Percentiles rank a stretch among this genome's conserved stretches.
phyloP scores from a whole-genome alignment of 305 asterid genomes.

The Rubia balearica region DNA sequence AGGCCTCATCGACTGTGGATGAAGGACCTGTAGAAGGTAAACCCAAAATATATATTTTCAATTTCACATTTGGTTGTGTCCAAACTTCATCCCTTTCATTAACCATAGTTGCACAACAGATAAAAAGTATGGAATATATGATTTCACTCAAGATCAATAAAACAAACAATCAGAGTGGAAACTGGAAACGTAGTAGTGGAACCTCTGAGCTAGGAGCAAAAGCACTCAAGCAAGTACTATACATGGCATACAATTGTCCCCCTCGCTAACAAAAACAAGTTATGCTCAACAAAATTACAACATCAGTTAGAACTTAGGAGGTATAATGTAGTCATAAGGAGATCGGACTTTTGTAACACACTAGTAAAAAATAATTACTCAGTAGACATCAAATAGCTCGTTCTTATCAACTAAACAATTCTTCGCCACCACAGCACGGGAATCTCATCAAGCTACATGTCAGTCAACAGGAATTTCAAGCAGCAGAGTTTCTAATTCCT shows the following conservation, averaged over 20 bases:
- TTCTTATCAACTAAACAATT: background rate
- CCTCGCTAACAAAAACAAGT: background rate
- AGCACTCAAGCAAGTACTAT: background rate
- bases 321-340: background rate
- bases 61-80: background rate
- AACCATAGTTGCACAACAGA: background rate
- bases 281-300: background rate
- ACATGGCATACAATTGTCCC: background rate
- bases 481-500: background rate
- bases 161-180: background rate
- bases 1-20: constrained; percentile 98
- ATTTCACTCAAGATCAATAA: background rate
- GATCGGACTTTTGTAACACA: background rate
- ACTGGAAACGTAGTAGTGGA: background rate
- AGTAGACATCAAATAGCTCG: background rate
- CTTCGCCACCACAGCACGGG: background rate
- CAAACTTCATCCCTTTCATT: background rate
- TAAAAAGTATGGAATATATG: background rate
- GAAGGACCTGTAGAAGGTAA: constrained; percentile 63
- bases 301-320: background rate
- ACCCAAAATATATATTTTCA: background rate
- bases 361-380: background rate
- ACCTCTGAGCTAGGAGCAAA: background rate
- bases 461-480: background rate
- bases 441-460: background rate